A percentile compares a stretch with the other conserved stretches of the same genome.
Evolutionary conservation across 306 rosid genomes (phyloP).

Genomic region (Acacia confusa): DNA sequence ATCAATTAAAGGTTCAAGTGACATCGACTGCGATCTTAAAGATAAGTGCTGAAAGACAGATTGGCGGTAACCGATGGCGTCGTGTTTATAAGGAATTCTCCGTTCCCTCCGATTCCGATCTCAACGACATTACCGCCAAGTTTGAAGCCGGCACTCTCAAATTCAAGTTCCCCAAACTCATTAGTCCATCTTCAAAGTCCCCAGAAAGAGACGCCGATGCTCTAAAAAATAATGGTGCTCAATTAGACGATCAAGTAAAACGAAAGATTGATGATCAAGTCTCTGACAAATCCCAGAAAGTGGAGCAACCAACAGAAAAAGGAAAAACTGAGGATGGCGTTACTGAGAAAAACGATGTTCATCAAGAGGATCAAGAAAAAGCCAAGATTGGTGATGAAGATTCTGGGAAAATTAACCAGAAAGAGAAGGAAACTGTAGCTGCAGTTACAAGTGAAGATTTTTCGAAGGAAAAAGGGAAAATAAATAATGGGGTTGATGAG

Average conservation of each 20-base stretch:
- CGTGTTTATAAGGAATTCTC: constrained; percentile 57
- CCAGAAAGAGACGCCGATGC: constrained; percentile 1
- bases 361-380: neutral
- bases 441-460: neutral
- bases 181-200: neutral
- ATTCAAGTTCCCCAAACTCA: constrained; percentile 47
- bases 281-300: neutral
- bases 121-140: constrained; percentile 46
- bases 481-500: neutral
- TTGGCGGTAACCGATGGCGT: constrained; percentile 39
- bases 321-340: neutral
- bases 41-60: constrained; percentile 48
- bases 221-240: neutral
- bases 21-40: constrained; percentile 42
- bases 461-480: constrained; percentile 13
- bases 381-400: neutral
- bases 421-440: constrained; percentile 22
- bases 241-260: constrained; percentile 10
- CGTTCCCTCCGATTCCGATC: constrained; percentile 45
- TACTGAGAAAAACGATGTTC: neutral
- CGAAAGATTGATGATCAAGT: neutral
- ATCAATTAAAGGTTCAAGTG: constrained; percentile 54
- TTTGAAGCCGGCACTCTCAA: constrained; percentile 49
- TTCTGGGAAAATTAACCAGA: constrained; percentile 10
- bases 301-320: constrained; percentile 11